Conservation (phyloP, 192 early-diverging fungal genomes). For the Mortierella alpina region DNA sequence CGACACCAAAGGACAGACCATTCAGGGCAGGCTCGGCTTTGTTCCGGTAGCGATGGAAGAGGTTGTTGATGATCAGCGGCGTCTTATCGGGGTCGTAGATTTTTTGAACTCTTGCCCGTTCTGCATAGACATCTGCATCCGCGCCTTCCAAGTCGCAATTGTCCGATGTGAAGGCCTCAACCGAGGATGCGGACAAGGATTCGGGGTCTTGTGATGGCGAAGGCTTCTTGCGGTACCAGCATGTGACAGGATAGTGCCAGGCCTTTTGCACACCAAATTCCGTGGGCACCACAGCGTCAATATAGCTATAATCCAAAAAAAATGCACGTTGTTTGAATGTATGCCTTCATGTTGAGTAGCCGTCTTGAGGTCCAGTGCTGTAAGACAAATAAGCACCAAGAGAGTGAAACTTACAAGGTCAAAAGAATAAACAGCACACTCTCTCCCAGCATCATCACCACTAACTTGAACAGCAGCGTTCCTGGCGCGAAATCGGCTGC, state of each 20-base stretch:
- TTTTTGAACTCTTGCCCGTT: slow-evolving; percentile 32
- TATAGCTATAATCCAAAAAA: slow-evolving; percentile 7
- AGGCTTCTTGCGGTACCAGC: slow-evolving; percentile 10
- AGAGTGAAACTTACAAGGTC: slow-evolving; percentile 26
- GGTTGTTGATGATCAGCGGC: slow-evolving; percentile 41
- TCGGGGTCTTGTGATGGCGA: not conserved
- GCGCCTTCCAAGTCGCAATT: slow-evolving; percentile 23
- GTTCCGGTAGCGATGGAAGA: slow-evolving; percentile 41
- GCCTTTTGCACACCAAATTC: slow-evolving; percentile 49
- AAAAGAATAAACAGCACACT: slow-evolving; percentile 31
- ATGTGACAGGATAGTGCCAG: slow-evolving; percentile 43
- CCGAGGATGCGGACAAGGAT: not conserved
- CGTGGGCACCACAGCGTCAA: slow-evolving; percentile 40
- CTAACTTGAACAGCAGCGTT: slow-evolving; percentile 10
- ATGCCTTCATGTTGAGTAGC: no score
- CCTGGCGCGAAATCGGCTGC: slow-evolving; percentile 26
- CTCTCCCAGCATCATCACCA: slow-evolving; percentile 30
- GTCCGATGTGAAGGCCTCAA: no score
- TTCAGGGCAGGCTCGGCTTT: slow-evolving; percentile 39
- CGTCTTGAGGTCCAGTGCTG: no score
- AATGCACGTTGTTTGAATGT: not conserved
- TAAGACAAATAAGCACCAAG: no score
- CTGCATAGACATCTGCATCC: slow-evolving; percentile 39
- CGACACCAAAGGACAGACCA: slow-evolving; percentile 63
- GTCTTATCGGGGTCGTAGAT: slow-evolving; percentile 28